A percentile compares a stretch with the other conserved stretches of the same genome.
phyloP scores from a whole-genome alignment of 2,329 filamentous ascomycete species.

The Beauveria sp. region DNA sequence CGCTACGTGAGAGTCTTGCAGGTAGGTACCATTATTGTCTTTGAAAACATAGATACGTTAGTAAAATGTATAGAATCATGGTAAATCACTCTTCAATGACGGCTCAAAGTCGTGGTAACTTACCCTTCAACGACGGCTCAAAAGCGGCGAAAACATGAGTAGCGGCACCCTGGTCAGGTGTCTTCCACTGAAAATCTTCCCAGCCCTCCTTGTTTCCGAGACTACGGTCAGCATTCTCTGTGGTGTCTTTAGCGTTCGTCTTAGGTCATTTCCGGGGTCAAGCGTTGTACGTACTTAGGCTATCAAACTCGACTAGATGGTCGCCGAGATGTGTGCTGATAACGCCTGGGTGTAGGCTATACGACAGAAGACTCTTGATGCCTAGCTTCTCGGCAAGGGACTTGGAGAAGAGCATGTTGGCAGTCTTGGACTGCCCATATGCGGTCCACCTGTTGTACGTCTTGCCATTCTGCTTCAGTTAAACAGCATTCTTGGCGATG shows the following conservation, averaged over 20 bases:
- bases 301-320: not conserved
- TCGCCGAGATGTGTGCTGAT: conserved; percentile 7
- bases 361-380: conserved; percentile 14
- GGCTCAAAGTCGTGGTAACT: not conserved
- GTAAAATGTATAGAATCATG: not conserved
- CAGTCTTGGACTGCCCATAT: conserved; percentile 24
- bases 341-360: conserved; percentile 21
- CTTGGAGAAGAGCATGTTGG: conserved; percentile 19
- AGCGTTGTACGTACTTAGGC: not conserved
- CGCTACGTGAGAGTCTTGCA: conserved; percentile 25
- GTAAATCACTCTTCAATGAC: not conserved
- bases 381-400: conserved; percentile 17
- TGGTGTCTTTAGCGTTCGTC: not conserved
- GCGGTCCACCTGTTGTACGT: conserved; percentile 15
- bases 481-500: conserved; percentile 1
- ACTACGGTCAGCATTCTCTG: conserved; percentile 16
- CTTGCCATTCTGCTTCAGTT: not conserved
- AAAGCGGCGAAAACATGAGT: conserved; percentile 31
- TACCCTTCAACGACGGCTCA: conserved; percentile 25
- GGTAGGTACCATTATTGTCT: conserved; percentile 25
- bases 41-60: conserved; percentile 3
- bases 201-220: conserved; percentile 20
- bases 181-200: conserved; percentile 15
- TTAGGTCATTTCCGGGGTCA: not conserved
- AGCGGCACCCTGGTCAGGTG: conserved; percentile 23